Evolutionary conservation across 2,329 filamentous ascomycete genomes (phyloP), one percentile per base, ranked within the genome.

Genomic region (Colletotrichum truncatum): DNA sequence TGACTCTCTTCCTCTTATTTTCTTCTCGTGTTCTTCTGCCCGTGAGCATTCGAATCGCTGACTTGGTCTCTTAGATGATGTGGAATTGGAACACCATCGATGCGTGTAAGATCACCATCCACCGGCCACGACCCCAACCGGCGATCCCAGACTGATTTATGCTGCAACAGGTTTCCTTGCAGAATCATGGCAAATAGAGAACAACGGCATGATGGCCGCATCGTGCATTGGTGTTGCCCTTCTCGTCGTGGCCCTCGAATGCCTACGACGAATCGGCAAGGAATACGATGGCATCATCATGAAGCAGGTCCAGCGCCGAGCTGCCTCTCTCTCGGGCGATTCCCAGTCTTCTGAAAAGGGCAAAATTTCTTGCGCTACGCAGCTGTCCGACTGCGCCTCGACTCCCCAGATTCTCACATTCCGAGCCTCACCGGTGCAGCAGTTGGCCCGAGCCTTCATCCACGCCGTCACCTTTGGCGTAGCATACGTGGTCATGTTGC

Each of bases 31-130:
- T n/a, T n/a, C n/a, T n/a, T n/a, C n/a, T n/a, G n/a, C n/a, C n/a
- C n/a, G n/a, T n/a, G 3, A 14, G 25, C 0, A 2, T 10, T 30
- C 32, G 6, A 18, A 34, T 6, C 2, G 6, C 23, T 43, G 1
- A 0, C 7, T 21, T 1, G n/a, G 1, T 8, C n/a, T n/a, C n/a
- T n/a, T n/a, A 59, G 61, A 64, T 64, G 61, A 32, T 64, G 4
- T 64, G 61, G 61, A 64, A 64, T 4, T 64, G 61, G 61, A 38
- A 64, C 28, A 64, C 61, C 7, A 25, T 64, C 38, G 54, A 52
- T 14, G 46, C 61, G 8, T 64, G n/a, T n/a, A n/a, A n/a, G n/a
- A n/a, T n/a, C n/a, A n/a, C n/a, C n/a, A n/a, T n/a, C n/a, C n/a
- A n/a, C n/a, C n/a, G n/a, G n/a, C n/a, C n/a, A n/a, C n/a, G n/a